phyloP scores from a whole-genome alignment of 352 stramenopile species.

The Phytopythium sindhum region DNA sequence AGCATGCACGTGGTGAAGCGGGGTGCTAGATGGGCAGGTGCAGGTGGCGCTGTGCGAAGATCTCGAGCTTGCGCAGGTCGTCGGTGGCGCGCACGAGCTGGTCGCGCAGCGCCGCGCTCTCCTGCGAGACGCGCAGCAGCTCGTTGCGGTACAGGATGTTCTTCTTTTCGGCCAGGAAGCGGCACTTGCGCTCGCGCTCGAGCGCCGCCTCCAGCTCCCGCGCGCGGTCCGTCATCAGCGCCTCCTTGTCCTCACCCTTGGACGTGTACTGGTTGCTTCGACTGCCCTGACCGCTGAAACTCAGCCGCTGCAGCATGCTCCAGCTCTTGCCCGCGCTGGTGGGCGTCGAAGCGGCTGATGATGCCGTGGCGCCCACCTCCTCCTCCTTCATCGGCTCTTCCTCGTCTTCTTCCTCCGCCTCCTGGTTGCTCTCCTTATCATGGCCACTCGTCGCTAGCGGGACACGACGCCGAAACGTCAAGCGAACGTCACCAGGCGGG shows the following conservation, averaged over 20 bases:
- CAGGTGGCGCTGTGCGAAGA: slow-evolving; percentile 25
- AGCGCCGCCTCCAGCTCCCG: slow-evolving; percentile 34
- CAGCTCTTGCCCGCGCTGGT: slow-evolving; percentile 21
- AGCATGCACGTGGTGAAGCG: no score
- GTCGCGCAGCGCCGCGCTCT: slow-evolving; percentile 49
- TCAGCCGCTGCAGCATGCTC: slow-evolving; percentile 38
- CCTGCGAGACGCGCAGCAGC: slow-evolving; percentile 46
- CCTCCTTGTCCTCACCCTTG: slow-evolving; percentile 16
- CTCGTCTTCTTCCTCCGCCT: slow-evolving; percentile 9
- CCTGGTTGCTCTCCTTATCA: slow-evolving; percentile 5
- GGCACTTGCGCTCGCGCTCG: slow-evolving; percentile 65
- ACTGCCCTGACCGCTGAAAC: slow-evolving; percentile 6
- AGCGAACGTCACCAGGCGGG: slow-evolving; percentile 24
- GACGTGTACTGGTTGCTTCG: background rate
- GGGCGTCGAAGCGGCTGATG: slow-evolving; percentile 8
- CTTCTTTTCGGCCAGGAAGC: slow-evolving; percentile 66
- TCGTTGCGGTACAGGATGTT: slow-evolving; percentile 77
- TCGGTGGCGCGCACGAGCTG: slow-evolving; percentile 22
- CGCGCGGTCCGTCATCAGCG: slow-evolving; percentile 25
- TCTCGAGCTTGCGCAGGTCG: slow-evolving; percentile 16
- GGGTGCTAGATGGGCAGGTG: slow-evolving; percentile 35
- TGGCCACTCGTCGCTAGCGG: background rate
- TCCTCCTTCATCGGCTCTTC: slow-evolving; percentile 9
- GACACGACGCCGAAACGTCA: slow-evolving; percentile 38
- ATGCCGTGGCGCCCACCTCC: slow-evolving; percentile 2